Evolutionary conservation across 2,329 filamentous ascomycete species (phyloP).

Genomic region (Pestalotiopsis fici): DNA sequence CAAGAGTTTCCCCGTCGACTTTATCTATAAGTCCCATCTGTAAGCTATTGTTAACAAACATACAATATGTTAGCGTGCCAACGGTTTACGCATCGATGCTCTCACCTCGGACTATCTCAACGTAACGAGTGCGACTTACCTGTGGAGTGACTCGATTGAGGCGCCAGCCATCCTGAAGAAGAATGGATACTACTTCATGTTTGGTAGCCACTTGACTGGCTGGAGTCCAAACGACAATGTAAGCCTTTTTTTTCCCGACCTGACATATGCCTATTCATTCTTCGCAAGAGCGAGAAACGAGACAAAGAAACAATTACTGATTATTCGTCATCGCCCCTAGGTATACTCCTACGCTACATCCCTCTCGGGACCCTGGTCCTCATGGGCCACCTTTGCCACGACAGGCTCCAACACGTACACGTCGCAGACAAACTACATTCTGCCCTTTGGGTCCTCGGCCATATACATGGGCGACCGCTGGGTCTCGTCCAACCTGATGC

Average conservation of each 20-base stretch:
- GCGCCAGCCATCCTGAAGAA: conserved; percentile 65
- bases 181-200: conserved; percentile 63
- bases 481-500: conserved; percentile 58
- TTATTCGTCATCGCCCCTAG: conserved; percentile 16
- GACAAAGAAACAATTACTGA: background rate
- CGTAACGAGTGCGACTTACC: conserved; percentile 48
- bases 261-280: background rate
- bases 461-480: conserved; percentile 72
- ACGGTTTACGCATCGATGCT: conserved; percentile 58
- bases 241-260: conserved; percentile 7
- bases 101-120: conserved; percentile 59
- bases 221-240: conserved; percentile 67
- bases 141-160: conserved; percentile 58
- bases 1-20: background rate
- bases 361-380: conserved; percentile 61
- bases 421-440: conserved; percentile 62
- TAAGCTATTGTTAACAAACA: too few relatives aligned
- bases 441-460: conserved; percentile 40
- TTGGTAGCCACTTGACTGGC: conserved; percentile 58
- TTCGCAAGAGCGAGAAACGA: background rate
- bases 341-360: conserved; percentile 59
- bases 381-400: conserved; percentile 60
- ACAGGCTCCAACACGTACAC: conserved; percentile 56
- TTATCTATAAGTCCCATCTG: too few relatives aligned
- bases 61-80: conserved; percentile 41